Evolutionary conservation across 768 basidiomycete species (phyloP).

Genomic region (Obba rivulosa): DNA sequence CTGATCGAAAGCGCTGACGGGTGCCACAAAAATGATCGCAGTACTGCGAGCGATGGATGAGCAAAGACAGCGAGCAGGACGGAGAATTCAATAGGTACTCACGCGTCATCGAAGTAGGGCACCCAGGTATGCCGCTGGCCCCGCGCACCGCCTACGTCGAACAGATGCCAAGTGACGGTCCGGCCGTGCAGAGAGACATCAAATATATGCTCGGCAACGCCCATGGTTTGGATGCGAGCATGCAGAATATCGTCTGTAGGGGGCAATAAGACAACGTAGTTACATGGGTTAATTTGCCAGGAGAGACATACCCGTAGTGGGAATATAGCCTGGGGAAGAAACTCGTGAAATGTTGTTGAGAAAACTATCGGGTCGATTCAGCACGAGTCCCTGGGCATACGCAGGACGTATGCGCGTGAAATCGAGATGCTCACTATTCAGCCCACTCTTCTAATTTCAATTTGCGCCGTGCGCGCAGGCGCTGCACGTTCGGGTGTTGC

Average conservation of each 20-base stretch:
- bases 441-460: constrained; percentile 83
- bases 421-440: constrained; percentile 61
- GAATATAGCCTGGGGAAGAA: constrained; percentile 62
- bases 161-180: constrained; percentile 72
- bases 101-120: constrained; percentile 78
- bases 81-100: constrained; percentile 31
- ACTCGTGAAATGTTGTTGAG: constrained; percentile 69
- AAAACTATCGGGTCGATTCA: constrained; percentile 45
- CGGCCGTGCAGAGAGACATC: constrained; percentile 79
- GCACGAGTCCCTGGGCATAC: constrained; percentile 6
- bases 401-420: neutral
- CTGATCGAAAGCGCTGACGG: constrained; percentile 85
- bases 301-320: constrained; percentile 55
- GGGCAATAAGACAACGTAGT: neutral
- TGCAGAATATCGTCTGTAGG: constrained; percentile 75
- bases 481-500: constrained; percentile 66
- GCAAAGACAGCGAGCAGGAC: constrained; percentile 56
- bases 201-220: constrained; percentile 79
- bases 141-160: constrained; percentile 80
- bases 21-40: constrained; percentile 82
- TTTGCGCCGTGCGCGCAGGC: constrained; percentile 60
- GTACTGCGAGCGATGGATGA: constrained; percentile 25
- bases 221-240: constrained; percentile 89
- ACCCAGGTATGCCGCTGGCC: constrained; percentile 77
- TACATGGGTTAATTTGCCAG: neutral